Evolutionary conservation across 768 basidiomycete species (phyloP).

Genomic region (Suillus occidentalis): DNA sequence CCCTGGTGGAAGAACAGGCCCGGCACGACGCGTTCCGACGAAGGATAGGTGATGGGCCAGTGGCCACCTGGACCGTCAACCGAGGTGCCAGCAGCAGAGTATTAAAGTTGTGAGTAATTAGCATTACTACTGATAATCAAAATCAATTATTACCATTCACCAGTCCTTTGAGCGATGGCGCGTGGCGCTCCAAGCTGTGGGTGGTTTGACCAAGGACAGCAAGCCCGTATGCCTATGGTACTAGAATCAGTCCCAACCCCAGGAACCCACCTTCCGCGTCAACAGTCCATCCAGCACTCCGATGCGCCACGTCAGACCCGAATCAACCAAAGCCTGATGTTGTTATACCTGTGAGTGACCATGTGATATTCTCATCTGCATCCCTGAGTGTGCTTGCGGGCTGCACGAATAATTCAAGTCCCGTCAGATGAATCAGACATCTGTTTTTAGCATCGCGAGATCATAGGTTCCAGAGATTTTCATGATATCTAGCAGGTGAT

Average conservation of each 20-base stretch:
- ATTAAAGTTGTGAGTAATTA: not conserved
- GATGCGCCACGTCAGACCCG: not conserved
- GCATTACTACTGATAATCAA: not conserved
- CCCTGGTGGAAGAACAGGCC: not conserved
- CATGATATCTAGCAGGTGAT: slow-evolving; percentile 79
- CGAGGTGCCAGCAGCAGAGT: not conserved
- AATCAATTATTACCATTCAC: not conserved
- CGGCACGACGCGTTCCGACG: not conserved
- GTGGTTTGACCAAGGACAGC: not conserved
- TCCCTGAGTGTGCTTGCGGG: slow-evolving; percentile 37
- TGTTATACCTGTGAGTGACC: not conserved
- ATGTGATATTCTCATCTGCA: not conserved
- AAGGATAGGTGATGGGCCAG: not conserved
- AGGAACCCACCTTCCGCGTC: too few species aligned
- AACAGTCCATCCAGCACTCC: not conserved
- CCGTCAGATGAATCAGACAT: slow-evolving; percentile 91
- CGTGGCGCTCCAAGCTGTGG: not conserved
- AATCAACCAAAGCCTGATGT: not conserved
- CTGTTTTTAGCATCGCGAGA: slow-evolving; percentile 92
- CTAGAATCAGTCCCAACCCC: not conserved
- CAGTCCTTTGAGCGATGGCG: not conserved
- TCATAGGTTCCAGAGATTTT: slow-evolving; percentile 91
- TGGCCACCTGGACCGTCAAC: not conserved
- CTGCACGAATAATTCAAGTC: slow-evolving; percentile 5
- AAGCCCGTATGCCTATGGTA: not conserved